phyloP scores from a whole-genome alignment of 2,329 filamentous ascomycete species.

The Diaporthe amygdali region DNA sequence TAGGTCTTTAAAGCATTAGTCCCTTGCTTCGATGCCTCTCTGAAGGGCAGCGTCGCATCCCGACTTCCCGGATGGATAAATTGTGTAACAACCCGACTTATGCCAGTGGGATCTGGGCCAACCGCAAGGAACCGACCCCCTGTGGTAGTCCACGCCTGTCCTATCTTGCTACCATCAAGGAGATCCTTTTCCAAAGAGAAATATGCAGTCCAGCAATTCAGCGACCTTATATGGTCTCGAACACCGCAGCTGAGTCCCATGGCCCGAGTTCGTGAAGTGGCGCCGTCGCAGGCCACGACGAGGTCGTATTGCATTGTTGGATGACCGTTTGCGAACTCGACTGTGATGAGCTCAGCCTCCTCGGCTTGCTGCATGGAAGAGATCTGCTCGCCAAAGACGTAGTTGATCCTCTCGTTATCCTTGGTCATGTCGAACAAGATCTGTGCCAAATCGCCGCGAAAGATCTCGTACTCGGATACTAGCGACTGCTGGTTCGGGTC shows the following conservation, averaged over 20 bases:
- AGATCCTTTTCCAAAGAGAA: slow-evolving; percentile 46
- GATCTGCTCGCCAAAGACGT: slow-evolving; percentile 35
- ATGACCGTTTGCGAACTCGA: slow-evolving; percentile 45
- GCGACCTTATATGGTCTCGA: slow-evolving; percentile 36
- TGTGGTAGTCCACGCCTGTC: slow-evolving; percentile 40
- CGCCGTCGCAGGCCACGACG: slow-evolving; percentile 53
- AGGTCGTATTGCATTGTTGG: slow-evolving; percentile 36
- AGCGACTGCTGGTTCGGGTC: slow-evolving; percentile 47
- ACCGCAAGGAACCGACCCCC: slow-evolving; percentile 43
- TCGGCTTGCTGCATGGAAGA: slow-evolving; percentile 37
- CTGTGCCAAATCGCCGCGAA: slow-evolving; percentile 48
- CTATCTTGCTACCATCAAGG: slow-evolving; percentile 41
- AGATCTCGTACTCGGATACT: slow-evolving; percentile 53
- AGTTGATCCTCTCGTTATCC: slow-evolving; percentile 31
- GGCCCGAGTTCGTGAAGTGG: slow-evolving; percentile 51
- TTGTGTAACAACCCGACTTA: slow-evolving; percentile 41
- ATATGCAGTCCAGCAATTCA: slow-evolving; percentile 46
- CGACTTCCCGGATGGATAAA: slow-evolving; percentile 37
- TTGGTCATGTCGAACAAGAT: slow-evolving; percentile 25
- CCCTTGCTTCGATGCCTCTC: slow-evolving; percentile 43
- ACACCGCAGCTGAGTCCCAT: slow-evolving; percentile 46
- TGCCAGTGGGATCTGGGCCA: slow-evolving; percentile 27
- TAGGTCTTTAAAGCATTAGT: slow-evolving; percentile 38
- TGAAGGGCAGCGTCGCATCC: slow-evolving; percentile 40
- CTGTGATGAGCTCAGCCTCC: slow-evolving; percentile 39